Conservation (phyloP, 225 moss, liverwort and hornwort genomes). For the Takakia lepidozioides region DNA sequence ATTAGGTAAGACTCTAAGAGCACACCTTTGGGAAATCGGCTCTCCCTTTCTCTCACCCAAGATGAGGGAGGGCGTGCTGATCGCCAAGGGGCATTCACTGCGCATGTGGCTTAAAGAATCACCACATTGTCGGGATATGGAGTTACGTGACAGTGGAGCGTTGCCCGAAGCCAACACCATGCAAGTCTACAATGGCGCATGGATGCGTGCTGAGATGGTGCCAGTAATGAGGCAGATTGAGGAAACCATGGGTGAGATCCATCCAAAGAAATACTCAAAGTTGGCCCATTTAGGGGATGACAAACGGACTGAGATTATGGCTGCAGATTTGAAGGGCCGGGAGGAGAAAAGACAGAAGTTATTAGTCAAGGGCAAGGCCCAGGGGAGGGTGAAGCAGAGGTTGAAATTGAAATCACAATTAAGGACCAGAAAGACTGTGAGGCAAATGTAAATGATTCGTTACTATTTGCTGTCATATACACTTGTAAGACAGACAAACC, state of each 20-base stretch:
- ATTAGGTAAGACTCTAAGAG: conserved; percentile 68
- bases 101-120: conserved; percentile 91
- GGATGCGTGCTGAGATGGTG: conserved; percentile 73
- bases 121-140: conserved; percentile 65
- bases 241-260: conserved; percentile 52
- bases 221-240: conserved; percentile 86
- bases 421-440: too few species aligned
- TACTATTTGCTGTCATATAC: too few species aligned
- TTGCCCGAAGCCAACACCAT: conserved; percentile 66
- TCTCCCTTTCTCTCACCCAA: conserved; percentile 81
- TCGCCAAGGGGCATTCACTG: conserved; percentile 74
- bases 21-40: conserved; percentile 94
- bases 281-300: conserved; percentile 59
- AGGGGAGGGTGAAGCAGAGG: too few species aligned
- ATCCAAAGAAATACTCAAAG: conserved; percentile 66
- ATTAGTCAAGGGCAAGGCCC: too few species aligned
- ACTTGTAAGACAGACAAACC: too few species aligned
- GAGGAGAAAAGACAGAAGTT: conserved; percentile 32
- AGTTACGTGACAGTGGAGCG: conserved; percentile 46
- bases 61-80: conserved; percentile 68
- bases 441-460: too few species aligned
- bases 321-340: conserved; percentile 57
- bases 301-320: conserved; percentile 51
- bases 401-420: too few species aligned
- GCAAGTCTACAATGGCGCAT: conserved; percentile 60